phyloP scores from a whole-genome alignment of 1,139 yeast genomes.

The Blastobotrys ciferrii region DNA sequence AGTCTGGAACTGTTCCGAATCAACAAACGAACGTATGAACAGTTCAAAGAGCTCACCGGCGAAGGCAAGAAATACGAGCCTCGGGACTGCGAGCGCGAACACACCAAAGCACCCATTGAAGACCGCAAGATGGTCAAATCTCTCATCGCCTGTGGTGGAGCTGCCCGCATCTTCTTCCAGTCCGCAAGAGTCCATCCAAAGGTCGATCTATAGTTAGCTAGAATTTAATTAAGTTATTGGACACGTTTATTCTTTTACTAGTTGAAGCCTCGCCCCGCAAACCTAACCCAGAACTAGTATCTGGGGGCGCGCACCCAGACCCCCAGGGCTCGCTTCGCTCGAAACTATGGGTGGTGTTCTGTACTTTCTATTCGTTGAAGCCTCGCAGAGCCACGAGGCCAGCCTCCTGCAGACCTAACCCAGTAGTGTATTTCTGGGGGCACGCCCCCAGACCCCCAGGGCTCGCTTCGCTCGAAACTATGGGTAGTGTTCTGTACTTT shows the following conservation, averaged over 20 bases:
- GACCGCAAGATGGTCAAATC: slow-evolving; percentile 50
- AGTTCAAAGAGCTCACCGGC: slow-evolving; percentile 56
- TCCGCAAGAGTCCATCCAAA: slow-evolving; percentile 57
- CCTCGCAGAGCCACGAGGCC: no score
- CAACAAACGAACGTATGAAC: slow-evolving; percentile 50
- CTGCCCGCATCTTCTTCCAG: slow-evolving; percentile 68
- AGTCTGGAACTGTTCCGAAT: slow-evolving; percentile 60
- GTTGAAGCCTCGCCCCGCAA: no score
- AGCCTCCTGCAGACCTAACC: no score
- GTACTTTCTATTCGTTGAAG: no score
- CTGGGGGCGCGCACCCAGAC: no score
- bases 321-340: no score
- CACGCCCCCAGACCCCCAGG: no score
- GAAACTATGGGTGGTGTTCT: no score
- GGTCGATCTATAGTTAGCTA: slow-evolving; percentile 18
- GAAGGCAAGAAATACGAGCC: slow-evolving; percentile 53
- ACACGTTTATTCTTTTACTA: neutral
- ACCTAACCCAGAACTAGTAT: no score
- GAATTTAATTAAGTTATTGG: neutral
- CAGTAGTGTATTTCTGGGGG: no score
- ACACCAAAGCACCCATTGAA: slow-evolving; percentile 42
- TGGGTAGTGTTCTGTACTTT: no score
- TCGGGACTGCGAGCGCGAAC: slow-evolving; percentile 49
- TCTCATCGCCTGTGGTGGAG: slow-evolving; percentile 63
- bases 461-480: no score